These are phyloP conservation scores for Penicillium canescens DNA, from an alignment of 495 filamentous ascomycete genomes.

Conservation along the genomic window DNA sequence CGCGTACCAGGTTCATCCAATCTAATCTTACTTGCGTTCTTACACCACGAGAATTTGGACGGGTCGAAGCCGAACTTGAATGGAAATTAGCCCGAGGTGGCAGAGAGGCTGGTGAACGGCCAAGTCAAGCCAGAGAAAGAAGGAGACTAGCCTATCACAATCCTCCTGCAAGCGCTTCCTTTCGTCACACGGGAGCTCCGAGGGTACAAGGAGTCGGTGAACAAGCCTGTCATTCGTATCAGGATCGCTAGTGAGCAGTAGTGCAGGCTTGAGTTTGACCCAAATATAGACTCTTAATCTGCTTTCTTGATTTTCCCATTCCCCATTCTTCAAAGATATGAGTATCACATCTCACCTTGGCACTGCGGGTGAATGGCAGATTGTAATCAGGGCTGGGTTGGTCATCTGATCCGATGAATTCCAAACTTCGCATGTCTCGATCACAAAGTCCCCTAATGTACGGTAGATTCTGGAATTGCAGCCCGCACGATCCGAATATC, in stretches of 20 bases:
- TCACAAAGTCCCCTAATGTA: neutral
- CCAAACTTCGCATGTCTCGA: constrained; percentile 11
- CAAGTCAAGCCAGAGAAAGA: constrained; percentile 15
- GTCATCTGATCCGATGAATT: constrained; percentile 20
- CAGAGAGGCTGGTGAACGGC: constrained; percentile 15
- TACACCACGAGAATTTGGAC: neutral
- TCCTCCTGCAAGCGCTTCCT: constrained; percentile 37
- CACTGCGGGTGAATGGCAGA: constrained; percentile 2
- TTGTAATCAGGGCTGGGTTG: constrained; percentile 10
- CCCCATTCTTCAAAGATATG: neutral
- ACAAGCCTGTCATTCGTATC: constrained; percentile 3
- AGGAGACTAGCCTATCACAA: constrained; percentile 24
- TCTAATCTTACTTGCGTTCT: neutral
- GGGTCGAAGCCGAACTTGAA: neutral
- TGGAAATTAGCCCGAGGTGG: constrained; percentile 3
- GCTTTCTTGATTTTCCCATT: constrained; percentile 1
- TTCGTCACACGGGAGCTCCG: constrained; percentile 24
- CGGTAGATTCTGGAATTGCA: neutral
- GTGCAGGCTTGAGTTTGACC: constrained; percentile 2
- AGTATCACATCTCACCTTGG: constrained; percentile 4
- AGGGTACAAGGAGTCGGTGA: constrained; percentile 9
- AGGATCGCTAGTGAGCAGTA: neutral
- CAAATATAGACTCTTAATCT: constrained; percentile 23
- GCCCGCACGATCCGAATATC: constrained; percentile 15
- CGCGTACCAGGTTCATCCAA: neutral